Evolutionary conservation across 2,329 filamentous ascomycete species (phyloP).

Genomic region (Penicillium griseofulvum): DNA sequence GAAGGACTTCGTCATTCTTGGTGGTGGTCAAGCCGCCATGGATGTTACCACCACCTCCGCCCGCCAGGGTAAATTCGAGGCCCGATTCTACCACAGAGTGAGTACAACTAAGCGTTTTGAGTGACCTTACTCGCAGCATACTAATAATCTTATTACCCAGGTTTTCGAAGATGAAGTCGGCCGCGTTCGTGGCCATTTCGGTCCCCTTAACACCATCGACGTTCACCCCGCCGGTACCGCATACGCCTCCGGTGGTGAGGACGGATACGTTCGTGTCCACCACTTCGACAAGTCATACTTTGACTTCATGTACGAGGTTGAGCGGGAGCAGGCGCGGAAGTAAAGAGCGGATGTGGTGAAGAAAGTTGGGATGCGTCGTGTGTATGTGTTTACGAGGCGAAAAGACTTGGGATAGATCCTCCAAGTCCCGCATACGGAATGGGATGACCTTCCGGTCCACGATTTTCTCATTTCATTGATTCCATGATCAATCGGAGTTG

Average conservation of each 20-base stretch:
- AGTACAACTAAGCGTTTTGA: not conserved
- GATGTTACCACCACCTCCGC: conserved; percentile 94
- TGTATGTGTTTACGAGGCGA: conserved; percentile 40
- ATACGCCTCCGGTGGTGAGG: conserved; percentile 94
- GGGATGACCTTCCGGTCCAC: conserved; percentile 33
- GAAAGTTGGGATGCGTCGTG: conserved; percentile 28
- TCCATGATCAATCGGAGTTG: conserved; percentile 43
- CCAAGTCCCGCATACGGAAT: conserved; percentile 29
- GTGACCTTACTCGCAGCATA: not conserved
- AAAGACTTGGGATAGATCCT: conserved; percentile 25
- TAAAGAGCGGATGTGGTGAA: conserved; percentile 27
- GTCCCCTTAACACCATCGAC: conserved; percentile 92
- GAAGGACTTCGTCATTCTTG: conserved; percentile 97
- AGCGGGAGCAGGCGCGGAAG: conserved; percentile 67
- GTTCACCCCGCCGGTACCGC: conserved; percentile 86
- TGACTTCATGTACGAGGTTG: conserved; percentile 98
- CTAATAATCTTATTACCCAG: not conserved
- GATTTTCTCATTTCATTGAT: conserved; percentile 38
- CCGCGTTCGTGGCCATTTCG: conserved; percentile 94
- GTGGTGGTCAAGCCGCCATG: conserved; percentile 97
- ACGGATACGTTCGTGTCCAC: conserved; percentile 97
- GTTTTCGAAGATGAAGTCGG: conserved; percentile 98
- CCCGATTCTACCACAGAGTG: conserved; percentile 96
- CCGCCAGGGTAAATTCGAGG: conserved; percentile 98
- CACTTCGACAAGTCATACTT: conserved; percentile 99